Evolutionary conservation across 768 basidiomycete species (phyloP), one percentile per base, ranked within the genome.

Genomic region (Lactarius akahatsu): DNA sequence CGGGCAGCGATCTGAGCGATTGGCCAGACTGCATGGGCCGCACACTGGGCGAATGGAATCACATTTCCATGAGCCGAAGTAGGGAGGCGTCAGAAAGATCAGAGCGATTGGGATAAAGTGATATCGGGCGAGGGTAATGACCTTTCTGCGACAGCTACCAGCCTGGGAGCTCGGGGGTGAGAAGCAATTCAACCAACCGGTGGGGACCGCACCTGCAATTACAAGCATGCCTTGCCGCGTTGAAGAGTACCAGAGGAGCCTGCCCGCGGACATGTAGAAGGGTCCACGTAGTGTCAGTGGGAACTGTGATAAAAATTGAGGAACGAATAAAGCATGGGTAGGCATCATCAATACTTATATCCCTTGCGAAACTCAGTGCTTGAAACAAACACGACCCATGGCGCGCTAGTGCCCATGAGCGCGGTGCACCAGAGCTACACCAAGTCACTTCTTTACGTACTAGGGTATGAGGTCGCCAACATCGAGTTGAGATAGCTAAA

Each of bases 161-260:
- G 30, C 32, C 69, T 70, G 30, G 2, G 50, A 28, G 52, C 28
- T 52, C 16, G 13, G n/a, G n/a, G 16, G 32, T 30, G 30, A 30
- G 59, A 34, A 26, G 26, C 32, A 30, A 32, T 50, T 30, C 38
- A 30, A 20, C 1, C 59, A 58, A 15, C 32, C 13, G 30, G 9
- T 23, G 61, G 8, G 23, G 28, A 10, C 36, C 69, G 41, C 16
- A 70, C 70, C 70, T 67, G 66, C 70, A 71, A 41, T 55, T 67
- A 4, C 47, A 71, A 34, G 41, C 70, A 71, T 30, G 70, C 70
- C 36, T 71, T 71, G 16, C 70, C 70, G 54, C 70, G 61, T 60
- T 70, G 70, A 34, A 71, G 69, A 23, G 69, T 34, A 16, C 47
- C n/a, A n/a, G n/a, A n/a, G n/a, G n/a, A n/a, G n/a, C n/a, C 23